Conservation (phyloP, 306 rosid species). For the Abrus precatorius region DNA sequence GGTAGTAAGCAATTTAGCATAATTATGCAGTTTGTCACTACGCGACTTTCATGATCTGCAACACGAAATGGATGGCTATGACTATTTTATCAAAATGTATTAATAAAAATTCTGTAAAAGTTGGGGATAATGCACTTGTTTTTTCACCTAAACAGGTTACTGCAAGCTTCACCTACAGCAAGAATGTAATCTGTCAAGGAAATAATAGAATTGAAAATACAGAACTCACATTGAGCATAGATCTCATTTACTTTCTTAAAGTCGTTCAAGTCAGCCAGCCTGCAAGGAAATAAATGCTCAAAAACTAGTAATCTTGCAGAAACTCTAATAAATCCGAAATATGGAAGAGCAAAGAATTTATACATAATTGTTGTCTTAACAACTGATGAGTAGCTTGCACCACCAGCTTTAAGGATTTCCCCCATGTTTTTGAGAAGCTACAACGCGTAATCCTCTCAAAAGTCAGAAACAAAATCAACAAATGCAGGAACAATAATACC, state of each 20-base stretch:
- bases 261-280: constrained; percentile 96
- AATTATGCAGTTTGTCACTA: not conserved
- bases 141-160: not conserved
- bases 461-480: not conserved
- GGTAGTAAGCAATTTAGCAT: constrained; percentile 12
- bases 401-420: constrained; percentile 86
- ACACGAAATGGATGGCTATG: not conserved
- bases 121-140: not conserved
- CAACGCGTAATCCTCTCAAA: constrained; percentile 14
- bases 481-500: not conserved
- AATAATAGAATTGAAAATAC: constrained; percentile 32
- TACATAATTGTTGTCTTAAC: constrained; percentile 92
- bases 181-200: not conserved
- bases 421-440: constrained; percentile 89
- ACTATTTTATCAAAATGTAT: not conserved
- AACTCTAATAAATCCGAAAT: not conserved
- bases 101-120: not conserved
- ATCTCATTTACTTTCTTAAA: constrained; percentile 85
- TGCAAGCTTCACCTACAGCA: not conserved
- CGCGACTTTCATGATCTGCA: constrained; percentile 17
- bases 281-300: constrained; percentile 54
- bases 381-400: constrained; percentile 75
- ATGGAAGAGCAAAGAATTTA: constrained; percentile 29
- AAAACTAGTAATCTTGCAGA: constrained; percentile 18
- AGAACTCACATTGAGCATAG: constrained; percentile 88